A percentile compares a stretch with the other conserved stretches of the same genome.
Conservation (phyloP, 352 stramenopile species). For the Globisporangium barbulae region DNA sequence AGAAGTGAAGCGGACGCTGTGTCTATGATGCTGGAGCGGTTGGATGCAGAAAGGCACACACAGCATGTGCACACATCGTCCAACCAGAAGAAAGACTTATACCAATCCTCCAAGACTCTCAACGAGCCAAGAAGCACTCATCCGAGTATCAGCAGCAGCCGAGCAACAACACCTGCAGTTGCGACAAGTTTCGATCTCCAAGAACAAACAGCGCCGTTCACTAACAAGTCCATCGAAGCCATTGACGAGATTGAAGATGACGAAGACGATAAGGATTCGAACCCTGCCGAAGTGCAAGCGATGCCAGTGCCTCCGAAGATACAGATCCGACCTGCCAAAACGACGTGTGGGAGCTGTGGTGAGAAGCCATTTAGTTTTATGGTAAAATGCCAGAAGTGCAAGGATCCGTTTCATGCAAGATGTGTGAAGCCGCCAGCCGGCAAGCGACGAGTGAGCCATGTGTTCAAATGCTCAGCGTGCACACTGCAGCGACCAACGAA, state of each 20-base stretch:
- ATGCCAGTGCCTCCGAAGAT: neutral
- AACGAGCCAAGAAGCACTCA: neutral
- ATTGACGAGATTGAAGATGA: conserved; percentile 19
- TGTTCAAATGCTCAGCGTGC: conserved; percentile 28
- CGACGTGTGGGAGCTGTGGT: conserved; percentile 19
- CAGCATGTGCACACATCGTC: neutral
- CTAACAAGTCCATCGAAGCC: neutral
- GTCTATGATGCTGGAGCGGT: neutral
- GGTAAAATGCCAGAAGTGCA: conserved; percentile 53
- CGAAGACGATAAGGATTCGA: neutral
- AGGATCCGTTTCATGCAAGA: conserved; percentile 39
- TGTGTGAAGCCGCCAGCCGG: conserved; percentile 28
- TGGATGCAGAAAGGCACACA: neutral
- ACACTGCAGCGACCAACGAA: conserved; percentile 25
- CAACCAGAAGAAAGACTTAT: neutral
- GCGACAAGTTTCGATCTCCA: neutral
- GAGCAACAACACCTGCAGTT: neutral
- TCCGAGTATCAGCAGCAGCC: neutral
- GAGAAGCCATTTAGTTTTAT: conserved; percentile 53
- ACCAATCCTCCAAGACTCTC: neutral
- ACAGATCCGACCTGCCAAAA: neutral
- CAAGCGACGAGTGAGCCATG: conserved; percentile 29
- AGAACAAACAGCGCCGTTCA: too few species aligned
- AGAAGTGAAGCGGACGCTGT: neutral
- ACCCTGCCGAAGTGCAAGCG: neutral